Evolutionary conservation across 176 grass and related monocot species (phyloP).

Genomic region (Carex kokanica): DNA sequence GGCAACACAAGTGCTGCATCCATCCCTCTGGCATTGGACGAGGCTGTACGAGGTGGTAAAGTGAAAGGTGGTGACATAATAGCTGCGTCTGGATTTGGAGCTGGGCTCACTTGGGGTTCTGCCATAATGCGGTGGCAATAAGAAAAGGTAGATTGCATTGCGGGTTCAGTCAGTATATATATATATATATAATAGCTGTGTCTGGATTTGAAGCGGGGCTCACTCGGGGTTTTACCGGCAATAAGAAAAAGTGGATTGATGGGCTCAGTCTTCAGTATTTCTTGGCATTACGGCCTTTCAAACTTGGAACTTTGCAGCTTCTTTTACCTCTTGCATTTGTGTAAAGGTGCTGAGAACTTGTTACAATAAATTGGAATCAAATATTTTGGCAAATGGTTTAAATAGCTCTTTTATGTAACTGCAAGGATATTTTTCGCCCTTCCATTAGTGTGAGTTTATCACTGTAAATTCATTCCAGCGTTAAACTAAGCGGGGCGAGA

Average conservation of each 20-base stretch:
- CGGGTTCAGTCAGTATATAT: neutral
- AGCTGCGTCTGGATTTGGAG: constrained; percentile 70
- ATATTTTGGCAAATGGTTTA: neutral
- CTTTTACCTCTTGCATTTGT: neutral
- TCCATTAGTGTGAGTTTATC: too few species aligned
- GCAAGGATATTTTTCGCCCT: too few species aligned
- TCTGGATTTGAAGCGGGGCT: constrained; percentile 83
- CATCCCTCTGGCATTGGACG: constrained; percentile 85
- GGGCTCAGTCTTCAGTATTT: neutral
- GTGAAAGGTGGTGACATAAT: constrained; percentile 70
- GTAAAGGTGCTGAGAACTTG: neutral
- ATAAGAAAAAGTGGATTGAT: constrained; percentile 15
- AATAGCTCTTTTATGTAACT: neutral
- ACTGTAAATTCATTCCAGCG: too few species aligned
- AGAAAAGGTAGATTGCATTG: neutral
- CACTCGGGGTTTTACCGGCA: constrained; percentile 74
- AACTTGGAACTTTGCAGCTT: neutral
- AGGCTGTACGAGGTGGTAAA: constrained; percentile 61
- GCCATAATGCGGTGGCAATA: constrained; percentile 69
- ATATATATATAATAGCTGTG: constrained; percentile 47
- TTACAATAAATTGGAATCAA: neutral
- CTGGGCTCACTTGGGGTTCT: constrained; percentile 90
- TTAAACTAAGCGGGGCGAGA: too few species aligned
- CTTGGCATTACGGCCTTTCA: neutral
- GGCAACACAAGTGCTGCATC: constrained; percentile 87